Conservation (phyloP, 164 flowering plant genomes). For the Macadamia tetraphylla region DNA sequence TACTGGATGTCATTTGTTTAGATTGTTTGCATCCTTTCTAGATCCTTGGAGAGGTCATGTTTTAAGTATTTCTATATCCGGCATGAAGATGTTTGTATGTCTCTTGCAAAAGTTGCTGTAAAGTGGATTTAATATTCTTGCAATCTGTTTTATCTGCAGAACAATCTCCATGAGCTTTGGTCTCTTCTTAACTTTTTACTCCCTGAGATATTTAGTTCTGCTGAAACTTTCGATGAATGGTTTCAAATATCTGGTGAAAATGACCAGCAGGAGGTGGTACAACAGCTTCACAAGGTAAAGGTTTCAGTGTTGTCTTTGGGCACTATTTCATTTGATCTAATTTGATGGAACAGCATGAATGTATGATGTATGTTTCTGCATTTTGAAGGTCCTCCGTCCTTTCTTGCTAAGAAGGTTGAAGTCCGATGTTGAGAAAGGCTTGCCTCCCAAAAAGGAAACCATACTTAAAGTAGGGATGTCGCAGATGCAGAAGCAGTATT, state of each 20-base stretch:
- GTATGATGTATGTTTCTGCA: neutral
- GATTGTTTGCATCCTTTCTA: neutral
- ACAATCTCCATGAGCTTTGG: slow-evolving; percentile 99
- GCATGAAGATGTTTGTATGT: no score
- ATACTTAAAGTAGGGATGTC: slow-evolving; percentile 99
- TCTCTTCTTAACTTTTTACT: slow-evolving; percentile 91
- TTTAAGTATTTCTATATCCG: neutral
- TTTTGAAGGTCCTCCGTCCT: slow-evolving; percentile 82
- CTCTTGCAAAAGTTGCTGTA: neutral
- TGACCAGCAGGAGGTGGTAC: slow-evolving; percentile 98
- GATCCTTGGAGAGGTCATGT: neutral
- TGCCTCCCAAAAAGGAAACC: slow-evolving; percentile 99
- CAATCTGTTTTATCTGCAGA: slow-evolving; percentile 44
- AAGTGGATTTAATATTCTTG: neutral
- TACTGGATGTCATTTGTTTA: neutral
- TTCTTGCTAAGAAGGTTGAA: slow-evolving; percentile 95
- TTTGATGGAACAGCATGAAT: neutral
- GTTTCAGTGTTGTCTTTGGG: neutral
- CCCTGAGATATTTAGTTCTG: slow-evolving; percentile 96
- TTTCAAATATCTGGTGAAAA: slow-evolving; percentile 97
- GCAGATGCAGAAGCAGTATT: slow-evolving; percentile 92
- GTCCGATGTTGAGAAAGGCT: slow-evolving; percentile 99
- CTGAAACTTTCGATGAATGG: slow-evolving; percentile 99
- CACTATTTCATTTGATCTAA: neutral
- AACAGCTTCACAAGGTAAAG: slow-evolving; percentile 93